Conservation (phyloP, 2,329 filamentous ascomycete species). For the Fusarium proliferatum region DNA sequence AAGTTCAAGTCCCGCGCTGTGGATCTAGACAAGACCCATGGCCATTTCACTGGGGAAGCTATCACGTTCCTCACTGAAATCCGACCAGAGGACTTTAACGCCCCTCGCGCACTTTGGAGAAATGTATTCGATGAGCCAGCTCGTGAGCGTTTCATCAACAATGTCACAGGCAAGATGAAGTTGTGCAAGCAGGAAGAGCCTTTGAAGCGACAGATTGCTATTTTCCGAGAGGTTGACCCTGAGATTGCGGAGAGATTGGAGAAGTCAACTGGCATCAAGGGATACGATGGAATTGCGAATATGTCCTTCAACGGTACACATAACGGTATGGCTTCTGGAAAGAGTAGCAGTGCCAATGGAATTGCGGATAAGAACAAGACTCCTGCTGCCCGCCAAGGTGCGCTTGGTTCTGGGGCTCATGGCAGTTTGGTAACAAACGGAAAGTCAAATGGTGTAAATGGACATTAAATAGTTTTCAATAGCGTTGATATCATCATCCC, state of each 20-base stretch:
- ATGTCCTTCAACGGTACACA: slow-evolving; percentile 18
- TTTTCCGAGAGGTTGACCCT: slow-evolving; percentile 71
- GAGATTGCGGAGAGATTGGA: slow-evolving; percentile 69
- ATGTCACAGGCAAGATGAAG: slow-evolving; percentile 70
- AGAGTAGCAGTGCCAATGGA: slow-evolving; percentile 18
- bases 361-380: slow-evolving; percentile 10
- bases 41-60: slow-evolving; percentile 25
- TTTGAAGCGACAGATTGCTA: slow-evolving; percentile 72
- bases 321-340: slow-evolving; percentile 7
- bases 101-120: slow-evolving; percentile 6
- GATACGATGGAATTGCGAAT: slow-evolving; percentile 18
- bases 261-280: slow-evolving; percentile 65
- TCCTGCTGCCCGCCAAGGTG: neutral
- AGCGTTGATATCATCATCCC: neutral
- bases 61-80: slow-evolving; percentile 32
- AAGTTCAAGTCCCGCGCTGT: slow-evolving; percentile 19
- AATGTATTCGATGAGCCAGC: slow-evolving; percentile 21
- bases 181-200: slow-evolving; percentile 68
- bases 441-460: neutral
- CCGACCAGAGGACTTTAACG: slow-evolving; percentile 30
- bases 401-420: neutral
- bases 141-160: slow-evolving; percentile 63
- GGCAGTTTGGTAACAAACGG: neutral
- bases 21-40: slow-evolving; percentile 28
- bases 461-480: neutral